A percentile compares a stretch with the other conserved stretches of the same genome.
Conservation (phyloP, 2,329 filamentous ascomycete genomes). For the Phaeosphaeria sp. region DNA sequence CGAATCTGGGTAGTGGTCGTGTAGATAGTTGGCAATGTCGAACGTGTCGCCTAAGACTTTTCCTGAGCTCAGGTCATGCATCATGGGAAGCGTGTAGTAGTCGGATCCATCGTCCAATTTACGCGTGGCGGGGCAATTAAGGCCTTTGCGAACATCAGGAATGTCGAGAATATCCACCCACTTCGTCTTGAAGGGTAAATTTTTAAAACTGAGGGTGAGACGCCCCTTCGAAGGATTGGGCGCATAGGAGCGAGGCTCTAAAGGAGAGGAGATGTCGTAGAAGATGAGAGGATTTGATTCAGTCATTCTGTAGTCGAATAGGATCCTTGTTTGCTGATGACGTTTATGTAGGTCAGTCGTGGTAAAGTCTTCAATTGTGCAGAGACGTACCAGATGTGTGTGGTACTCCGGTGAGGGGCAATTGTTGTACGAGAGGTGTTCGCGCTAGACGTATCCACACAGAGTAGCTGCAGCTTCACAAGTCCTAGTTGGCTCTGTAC, state of each 20-base stretch:
- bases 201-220: conserved; percentile 59
- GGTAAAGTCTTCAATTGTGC: neutral
- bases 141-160: conserved; percentile 53
- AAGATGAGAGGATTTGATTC: conserved; percentile 44
- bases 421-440: neutral
- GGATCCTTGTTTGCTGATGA: no score
- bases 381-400: no score
- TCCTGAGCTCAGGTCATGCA: conserved; percentile 55
- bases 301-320: conserved; percentile 27
- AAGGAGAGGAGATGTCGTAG: conserved; percentile 57
- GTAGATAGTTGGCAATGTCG: conserved; percentile 68
- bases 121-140: conserved; percentile 59
- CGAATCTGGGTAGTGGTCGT: conserved; percentile 57
- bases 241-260: conserved; percentile 48
- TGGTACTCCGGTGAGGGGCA: neutral
- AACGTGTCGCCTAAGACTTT: conserved; percentile 66
- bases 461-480: neutral
- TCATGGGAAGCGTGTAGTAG: conserved; percentile 66
- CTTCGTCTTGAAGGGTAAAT: conserved; percentile 54
- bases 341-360: neutral
- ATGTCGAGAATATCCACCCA: conserved; percentile 62
- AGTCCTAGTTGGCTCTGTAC: neutral
- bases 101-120: conserved; percentile 63
- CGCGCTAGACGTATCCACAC: neutral
- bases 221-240: conserved; percentile 62